phyloP scores from a whole-genome alignment of 2,329 filamentous ascomycete species.

The Ophiocordyceps camponoti-floridani region DNA sequence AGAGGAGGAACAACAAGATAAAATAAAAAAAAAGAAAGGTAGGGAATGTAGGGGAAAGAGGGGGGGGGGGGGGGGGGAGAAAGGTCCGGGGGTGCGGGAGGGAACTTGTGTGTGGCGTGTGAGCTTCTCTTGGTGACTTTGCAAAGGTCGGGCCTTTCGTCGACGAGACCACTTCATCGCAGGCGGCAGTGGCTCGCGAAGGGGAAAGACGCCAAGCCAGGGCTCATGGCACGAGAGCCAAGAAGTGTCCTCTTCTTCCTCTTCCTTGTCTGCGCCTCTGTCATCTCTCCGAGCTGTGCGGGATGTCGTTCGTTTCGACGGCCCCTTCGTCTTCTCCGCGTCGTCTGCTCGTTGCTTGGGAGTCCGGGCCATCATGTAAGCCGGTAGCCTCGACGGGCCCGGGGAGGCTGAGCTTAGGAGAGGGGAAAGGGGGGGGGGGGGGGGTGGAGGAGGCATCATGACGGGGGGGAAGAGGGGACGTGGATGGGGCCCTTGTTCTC shows the following conservation, averaged over 20 bases:
- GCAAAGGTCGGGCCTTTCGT: background rate
- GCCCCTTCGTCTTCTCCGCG: too few species aligned
- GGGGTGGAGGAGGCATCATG: background rate
- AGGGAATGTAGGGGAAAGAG: too few species aligned
- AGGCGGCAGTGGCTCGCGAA: background rate
- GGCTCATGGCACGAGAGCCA: conserved; percentile 1
- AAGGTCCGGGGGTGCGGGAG: too few species aligned
- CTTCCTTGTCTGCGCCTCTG: background rate
- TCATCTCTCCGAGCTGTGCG: too few species aligned
- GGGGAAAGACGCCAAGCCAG: background rate
- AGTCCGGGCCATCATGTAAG: background rate
- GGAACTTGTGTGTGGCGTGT: too few species aligned
- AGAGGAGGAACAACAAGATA: background rate
- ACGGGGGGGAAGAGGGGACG: background rate
- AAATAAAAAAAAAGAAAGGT: too few species aligned
- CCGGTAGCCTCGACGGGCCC: background rate
- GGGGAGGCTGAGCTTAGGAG: conserved; percentile 1
- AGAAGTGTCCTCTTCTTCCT: background rate
- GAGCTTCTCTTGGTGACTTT: background rate
- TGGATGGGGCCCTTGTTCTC: background rate
- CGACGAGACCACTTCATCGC: background rate
- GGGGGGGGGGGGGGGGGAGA: background rate
- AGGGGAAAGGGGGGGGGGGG: background rate
- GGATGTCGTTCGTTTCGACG: background rate
- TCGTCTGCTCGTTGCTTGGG: background rate